Evolutionary conservation across 1,139 yeast species (phyloP).

Genomic region (Suhomyces wounanorum): DNA sequence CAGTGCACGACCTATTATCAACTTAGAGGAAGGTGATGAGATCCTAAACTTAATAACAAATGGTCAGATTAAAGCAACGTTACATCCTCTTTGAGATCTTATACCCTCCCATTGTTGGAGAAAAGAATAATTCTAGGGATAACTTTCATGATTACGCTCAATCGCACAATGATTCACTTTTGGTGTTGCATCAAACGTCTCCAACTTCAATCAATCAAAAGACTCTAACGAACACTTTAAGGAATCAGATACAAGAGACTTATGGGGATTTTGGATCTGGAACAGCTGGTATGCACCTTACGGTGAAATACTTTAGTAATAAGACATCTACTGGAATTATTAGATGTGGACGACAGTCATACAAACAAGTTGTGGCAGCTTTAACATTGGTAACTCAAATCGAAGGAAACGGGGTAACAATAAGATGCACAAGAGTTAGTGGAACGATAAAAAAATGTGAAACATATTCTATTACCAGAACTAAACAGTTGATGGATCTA

Average conservation of each 20-base stretch:
- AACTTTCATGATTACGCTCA: constrained; percentile 25
- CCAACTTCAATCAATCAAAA: constrained; percentile 47
- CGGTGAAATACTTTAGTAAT: constrained; percentile 77
- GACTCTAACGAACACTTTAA: constrained; percentile 53
- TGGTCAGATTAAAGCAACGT: constrained; percentile 89
- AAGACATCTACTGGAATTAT: constrained; percentile 84
- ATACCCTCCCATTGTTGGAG: constrained; percentile 50
- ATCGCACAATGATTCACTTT: constrained; percentile 38
- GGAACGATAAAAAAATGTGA: constrained; percentile 91
- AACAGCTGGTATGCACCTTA: constrained; percentile 57
- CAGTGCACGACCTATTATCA: background rate
- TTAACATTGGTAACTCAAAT: constrained; percentile 61
- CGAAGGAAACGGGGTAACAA: constrained; percentile 53
- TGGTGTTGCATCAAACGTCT: constrained; percentile 52
- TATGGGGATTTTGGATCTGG: constrained; percentile 86
- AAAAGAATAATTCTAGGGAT: constrained; percentile 15
- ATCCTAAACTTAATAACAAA: constrained; percentile 22
- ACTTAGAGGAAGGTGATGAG: background rate
- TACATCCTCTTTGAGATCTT: constrained; percentile 79
- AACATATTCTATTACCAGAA: constrained; percentile 56
- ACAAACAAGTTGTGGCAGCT: constrained; percentile 67
- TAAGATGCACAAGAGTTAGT: constrained; percentile 70
- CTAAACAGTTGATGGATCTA: constrained; percentile 42
- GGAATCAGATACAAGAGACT: constrained; percentile 53
- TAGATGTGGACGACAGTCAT: constrained; percentile 70